phyloP scores from a whole-genome alignment of 129 eudicot species.

The Saposhnikovia divaricata region DNA sequence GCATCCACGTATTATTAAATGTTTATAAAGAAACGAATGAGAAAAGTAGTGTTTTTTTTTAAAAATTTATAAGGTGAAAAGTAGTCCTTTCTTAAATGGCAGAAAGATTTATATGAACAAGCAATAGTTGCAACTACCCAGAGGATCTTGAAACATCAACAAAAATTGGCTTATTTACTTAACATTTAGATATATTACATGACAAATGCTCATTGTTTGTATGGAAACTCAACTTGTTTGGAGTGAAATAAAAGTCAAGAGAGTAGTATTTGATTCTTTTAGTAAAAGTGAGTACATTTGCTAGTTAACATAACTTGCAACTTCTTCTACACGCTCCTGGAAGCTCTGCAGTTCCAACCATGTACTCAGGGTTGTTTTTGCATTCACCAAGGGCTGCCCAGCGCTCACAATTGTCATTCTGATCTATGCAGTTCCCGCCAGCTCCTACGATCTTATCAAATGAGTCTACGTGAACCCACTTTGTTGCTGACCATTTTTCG shows the following conservation, averaged over 20 bases:
- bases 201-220: not conserved
- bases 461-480: slow-evolving; percentile 62
- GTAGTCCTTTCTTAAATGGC: no score
- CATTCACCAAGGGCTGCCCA: slow-evolving; percentile 77
- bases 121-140: not conserved
- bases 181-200: not conserved
- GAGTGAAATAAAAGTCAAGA: not conserved
- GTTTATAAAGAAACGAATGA: no score
- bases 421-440: slow-evolving; percentile 34
- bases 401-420: slow-evolving; percentile 40
- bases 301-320: slow-evolving; percentile 29
- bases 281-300: not conserved
- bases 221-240: not conserved
- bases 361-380: slow-evolving; percentile 52
- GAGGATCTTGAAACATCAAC: not conserved
- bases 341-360: slow-evolving; percentile 51
- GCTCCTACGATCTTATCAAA: slow-evolving; percentile 44
- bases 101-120: no score
- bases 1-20: no score
- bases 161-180: not conserved
- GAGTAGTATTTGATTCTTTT: not conserved
- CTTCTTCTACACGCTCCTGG: slow-evolving; percentile 59
- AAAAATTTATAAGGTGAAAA: no score
- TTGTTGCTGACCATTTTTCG: slow-evolving; percentile 75
- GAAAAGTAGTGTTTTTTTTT: no score